These are phyloP conservation scores for Austroboletus eburneus DNA, from an alignment of 768 basidiomycete species.

Conservation along the genomic window DNA sequence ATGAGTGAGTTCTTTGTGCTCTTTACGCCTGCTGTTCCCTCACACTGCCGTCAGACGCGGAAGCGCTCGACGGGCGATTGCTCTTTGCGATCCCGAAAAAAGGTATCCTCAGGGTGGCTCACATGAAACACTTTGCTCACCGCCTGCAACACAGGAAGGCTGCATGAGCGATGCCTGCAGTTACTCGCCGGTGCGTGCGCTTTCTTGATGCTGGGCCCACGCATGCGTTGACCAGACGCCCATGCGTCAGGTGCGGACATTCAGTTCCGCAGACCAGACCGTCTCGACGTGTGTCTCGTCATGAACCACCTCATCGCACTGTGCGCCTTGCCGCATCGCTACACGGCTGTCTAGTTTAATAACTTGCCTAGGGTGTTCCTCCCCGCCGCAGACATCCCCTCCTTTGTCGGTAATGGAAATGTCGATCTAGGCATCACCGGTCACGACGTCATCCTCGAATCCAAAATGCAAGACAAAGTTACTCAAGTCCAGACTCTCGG, in stretches of 20 bases:
- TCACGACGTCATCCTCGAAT: conserved; percentile 94
- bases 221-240: not conserved
- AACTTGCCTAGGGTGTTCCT: conserved; percentile 73
- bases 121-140: conserved; percentile 1
- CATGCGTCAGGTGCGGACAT: conserved; percentile 78
- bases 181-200: conserved; percentile 66
- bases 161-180: conserved; percentile 87
- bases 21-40: not conserved
- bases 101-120: conserved; percentile 43
- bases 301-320: conserved; percentile 92
- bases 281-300: conserved; percentile 92
- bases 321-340: conserved; percentile 43
- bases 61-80: conserved; percentile 77
- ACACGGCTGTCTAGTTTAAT: too few species aligned
- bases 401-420: conserved; percentile 96
- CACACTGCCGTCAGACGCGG: conserved; percentile 46
- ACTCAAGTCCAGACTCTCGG: conserved; percentile 79
- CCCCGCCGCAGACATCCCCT: conserved; percentile 94
- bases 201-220: too few species aligned
- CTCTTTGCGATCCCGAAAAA: conserved; percentile 98
- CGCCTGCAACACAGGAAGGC: conserved; percentile 50
- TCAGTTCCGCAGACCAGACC: conserved; percentile 81
- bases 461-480: conserved; percentile 74
- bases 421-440: conserved; percentile 97
- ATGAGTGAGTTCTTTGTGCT: conserved; percentile 22